phyloP scores from a whole-genome alignment of 352 stramenopile genomes.

The Phytopythium aichiense region DNA sequence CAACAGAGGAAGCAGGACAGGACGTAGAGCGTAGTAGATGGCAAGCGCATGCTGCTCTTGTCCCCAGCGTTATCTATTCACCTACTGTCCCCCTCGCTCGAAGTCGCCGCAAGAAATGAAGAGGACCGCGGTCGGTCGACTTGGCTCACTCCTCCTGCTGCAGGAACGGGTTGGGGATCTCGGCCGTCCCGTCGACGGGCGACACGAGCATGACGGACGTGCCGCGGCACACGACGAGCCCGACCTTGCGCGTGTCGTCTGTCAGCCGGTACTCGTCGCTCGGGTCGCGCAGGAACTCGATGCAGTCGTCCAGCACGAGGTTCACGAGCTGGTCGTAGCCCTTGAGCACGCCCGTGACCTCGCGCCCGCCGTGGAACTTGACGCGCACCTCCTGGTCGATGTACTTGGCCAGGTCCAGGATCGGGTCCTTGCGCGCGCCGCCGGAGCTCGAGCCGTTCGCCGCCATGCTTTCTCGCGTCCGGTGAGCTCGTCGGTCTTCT shows the following conservation, averaged over 20 bases:
- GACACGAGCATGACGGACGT: slow-evolving; percentile 91
- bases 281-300: slow-evolving; percentile 93
- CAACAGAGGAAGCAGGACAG: neutral
- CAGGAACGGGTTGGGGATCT: slow-evolving; percentile 92
- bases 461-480: slow-evolving; percentile 34
- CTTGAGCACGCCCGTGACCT: slow-evolving; percentile 91
- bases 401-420: slow-evolving; percentile 94
- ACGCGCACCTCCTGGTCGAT: slow-evolving; percentile 94
- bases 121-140: neutral
- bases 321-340: slow-evolving; percentile 97
- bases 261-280: slow-evolving; percentile 89
- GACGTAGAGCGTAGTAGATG: neutral
- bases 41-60: neutral
- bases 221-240: slow-evolving; percentile 92
- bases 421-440: slow-evolving; percentile 65
- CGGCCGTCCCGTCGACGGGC: slow-evolving; percentile 87
- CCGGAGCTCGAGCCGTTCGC: slow-evolving; percentile 34
- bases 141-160: slow-evolving; percentile 68
- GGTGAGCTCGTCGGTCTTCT: neutral
- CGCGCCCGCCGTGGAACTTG: slow-evolving; percentile 92
- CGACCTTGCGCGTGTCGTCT: slow-evolving; percentile 90
- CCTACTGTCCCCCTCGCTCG: neutral
- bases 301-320: slow-evolving; percentile 95
- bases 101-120: neutral
- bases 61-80: slow-evolving; percentile 2